Evolutionary conservation across 345 rosid genomes (phyloP), one percentile per base, ranked within the genome.

Genomic region (Gossypium mustelinum): DNA sequence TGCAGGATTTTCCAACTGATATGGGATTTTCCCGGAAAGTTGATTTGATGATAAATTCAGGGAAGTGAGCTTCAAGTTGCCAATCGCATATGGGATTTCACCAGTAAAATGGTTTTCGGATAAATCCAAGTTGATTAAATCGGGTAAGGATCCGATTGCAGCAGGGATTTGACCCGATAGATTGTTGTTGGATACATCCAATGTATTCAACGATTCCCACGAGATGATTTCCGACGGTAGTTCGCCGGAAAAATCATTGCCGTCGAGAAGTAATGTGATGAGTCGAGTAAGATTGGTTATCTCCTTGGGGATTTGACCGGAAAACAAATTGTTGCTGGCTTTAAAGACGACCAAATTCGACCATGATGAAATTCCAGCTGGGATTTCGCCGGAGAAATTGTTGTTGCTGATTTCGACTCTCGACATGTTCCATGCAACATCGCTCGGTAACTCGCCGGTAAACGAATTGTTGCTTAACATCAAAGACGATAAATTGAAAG

Each of bases 21-120:
- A 68, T 0, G 97, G 98, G 73, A 94, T 85, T 73, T 68, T 75
- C 17, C 98, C 98, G 1, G 77, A 72, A 13, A 94, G 91, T 66
- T 71, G 71, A 64, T 94, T 94, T 41, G 95, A 92, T 39, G 98
- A 90, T 74, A 94, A 71, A 59, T 94, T 75, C 68, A 92, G 88
- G 11, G 44, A 43, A 18, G 79, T 60, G 24, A 86, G 82, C 86
- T 13, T 80, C 79, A 90, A 4, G 3, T 73, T 77, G 54, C 92
- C 91, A 4, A 92, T 57, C 78, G 84, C 85, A 14, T 79, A 79
- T 4, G 97, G 94, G 61, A 92, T 92, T 81, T 72, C 59, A 4
- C 98, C 95, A 16, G 92, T 84, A 20, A 94, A 75, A 69, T 85
- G 83, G 76, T 94, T 94, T 9, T 76, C 82, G 10, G 98, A 92